A percentile compares a stretch with the other conserved stretches of the same genome.
phyloP scores from a whole-genome alignment of 768 basidiomycete genomes.

The Agrocybe pediades region DNA sequence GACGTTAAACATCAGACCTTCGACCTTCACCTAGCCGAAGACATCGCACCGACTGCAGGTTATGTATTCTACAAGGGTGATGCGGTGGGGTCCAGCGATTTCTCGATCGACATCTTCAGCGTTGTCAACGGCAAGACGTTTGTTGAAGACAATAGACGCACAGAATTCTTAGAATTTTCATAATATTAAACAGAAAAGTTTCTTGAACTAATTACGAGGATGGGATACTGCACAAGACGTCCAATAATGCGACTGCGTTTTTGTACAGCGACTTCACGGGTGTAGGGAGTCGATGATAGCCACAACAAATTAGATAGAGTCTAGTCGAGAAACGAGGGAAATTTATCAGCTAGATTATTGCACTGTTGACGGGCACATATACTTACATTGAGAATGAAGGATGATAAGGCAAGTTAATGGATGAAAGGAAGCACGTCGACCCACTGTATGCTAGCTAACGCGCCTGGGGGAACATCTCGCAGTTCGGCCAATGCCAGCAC shows the following conservation, averaged over 20 bases:
- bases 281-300: too few species aligned
- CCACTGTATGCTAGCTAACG: neutral
- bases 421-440: neutral
- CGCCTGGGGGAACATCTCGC: neutral
- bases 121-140: constrained; percentile 2
- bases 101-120: constrained; percentile 1
- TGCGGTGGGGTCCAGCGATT: neutral
- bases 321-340: too few species aligned
- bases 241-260: too few species aligned
- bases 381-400: too few species aligned
- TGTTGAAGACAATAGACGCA: neutral
- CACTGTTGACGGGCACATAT: too few species aligned
- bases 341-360: too few species aligned
- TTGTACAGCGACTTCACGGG: too few species aligned
- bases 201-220: too few species aligned
- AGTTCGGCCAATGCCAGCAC: neutral
- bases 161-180: neutral
- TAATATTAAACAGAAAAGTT: too few species aligned
- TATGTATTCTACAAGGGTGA: neutral
- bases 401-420: too few species aligned
- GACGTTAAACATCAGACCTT: neutral
- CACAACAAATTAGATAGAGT: too few species aligned
- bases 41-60: neutral
- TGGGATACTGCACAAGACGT: too few species aligned
- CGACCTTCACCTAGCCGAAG: neutral